Evolutionary conservation across 2,329 filamentous ascomycete genomes (phyloP).

Genomic region (Fusarium sp.): DNA sequence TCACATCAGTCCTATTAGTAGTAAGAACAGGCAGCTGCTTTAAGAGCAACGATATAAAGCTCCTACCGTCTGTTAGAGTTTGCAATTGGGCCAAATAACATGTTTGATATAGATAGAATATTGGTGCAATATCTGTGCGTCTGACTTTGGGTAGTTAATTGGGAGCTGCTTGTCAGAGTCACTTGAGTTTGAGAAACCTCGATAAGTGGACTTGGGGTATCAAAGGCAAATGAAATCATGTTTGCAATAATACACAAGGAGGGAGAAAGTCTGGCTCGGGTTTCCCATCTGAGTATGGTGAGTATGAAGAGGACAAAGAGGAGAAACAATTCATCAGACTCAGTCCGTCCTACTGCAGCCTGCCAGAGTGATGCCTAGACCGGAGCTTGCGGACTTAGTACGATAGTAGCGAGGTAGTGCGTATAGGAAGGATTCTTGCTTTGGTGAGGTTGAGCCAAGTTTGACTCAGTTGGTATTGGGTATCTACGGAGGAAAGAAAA

Average conservation of each 20-base stretch:
- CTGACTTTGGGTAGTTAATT: no score
- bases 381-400: constrained; percentile 6
- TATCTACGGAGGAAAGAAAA: not conserved
- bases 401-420: not conserved
- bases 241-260: not conserved
- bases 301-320: not conserved
- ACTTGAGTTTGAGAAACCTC: not conserved
- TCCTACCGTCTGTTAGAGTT: not conserved
- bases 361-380: not conserved
- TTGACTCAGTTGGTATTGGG: not conserved
- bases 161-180: not conserved
- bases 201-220: not conserved
- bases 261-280: not conserved
- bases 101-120: not conserved
- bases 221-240: not conserved
- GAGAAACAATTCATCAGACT: not conserved
- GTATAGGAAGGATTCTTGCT: not conserved
- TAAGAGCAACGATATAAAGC: not conserved
- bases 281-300: not conserved
- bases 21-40: constrained; percentile 3
- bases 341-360: not conserved
- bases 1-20: not conserved
- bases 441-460: not conserved
- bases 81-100: not conserved
- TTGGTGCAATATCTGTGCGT: not conserved